Conservation (phyloP, 768 basidiomycete genomes). For the Lactarius trivialis region DNA sequence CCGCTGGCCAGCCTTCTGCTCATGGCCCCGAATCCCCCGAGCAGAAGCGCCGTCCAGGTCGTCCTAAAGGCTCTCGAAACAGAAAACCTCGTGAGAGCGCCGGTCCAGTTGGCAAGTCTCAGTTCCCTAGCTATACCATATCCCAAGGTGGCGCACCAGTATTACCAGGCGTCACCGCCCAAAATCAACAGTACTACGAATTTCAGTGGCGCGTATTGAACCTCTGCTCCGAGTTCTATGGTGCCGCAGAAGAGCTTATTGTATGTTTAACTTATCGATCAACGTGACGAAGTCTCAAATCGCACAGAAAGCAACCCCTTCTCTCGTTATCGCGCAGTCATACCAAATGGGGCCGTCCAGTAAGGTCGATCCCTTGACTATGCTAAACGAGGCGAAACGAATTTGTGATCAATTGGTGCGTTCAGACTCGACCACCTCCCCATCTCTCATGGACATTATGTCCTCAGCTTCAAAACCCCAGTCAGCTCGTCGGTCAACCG, state of each 20-base stretch:
- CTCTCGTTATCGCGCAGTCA: slow-evolving; percentile 71
- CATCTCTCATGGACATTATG: slow-evolving; percentile 16
- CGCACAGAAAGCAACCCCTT: slow-evolving; percentile 48
- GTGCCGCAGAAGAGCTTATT: slow-evolving; percentile 76
- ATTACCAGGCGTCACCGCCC: slow-evolving; percentile 43
- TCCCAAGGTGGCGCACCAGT: slow-evolving; percentile 27
- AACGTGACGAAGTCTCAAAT: slow-evolving; percentile 11
- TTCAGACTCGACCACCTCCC: slow-evolving; percentile 8
- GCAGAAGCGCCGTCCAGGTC: slow-evolving; percentile 67
- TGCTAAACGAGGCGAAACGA: slow-evolving; percentile 72
- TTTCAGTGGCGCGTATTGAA: slow-evolving; percentile 83
- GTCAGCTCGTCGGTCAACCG: slow-evolving; percentile 58
- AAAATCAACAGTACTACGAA: slow-evolving; percentile 76
- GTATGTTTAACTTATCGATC: slow-evolving; percentile 39
- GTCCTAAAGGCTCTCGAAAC: slow-evolving; percentile 76
- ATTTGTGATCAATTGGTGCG: slow-evolving; percentile 71
- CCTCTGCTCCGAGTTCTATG: slow-evolving; percentile 80
- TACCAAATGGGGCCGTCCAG: slow-evolving; percentile 65
- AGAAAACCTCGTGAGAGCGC: slow-evolving; percentile 41
- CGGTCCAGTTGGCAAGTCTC: slow-evolving; percentile 40
- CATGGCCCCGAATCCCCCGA: slow-evolving; percentile 33
- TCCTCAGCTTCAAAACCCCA: slow-evolving; percentile 63
- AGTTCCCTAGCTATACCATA: slow-evolving; percentile 24
- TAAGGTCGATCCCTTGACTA: slow-evolving; percentile 65
- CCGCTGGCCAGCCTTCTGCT: slow-evolving; percentile 21